phyloP scores from a whole-genome alignment of 768 basidiomycete genomes.

The Auriscalpium orientale region DNA sequence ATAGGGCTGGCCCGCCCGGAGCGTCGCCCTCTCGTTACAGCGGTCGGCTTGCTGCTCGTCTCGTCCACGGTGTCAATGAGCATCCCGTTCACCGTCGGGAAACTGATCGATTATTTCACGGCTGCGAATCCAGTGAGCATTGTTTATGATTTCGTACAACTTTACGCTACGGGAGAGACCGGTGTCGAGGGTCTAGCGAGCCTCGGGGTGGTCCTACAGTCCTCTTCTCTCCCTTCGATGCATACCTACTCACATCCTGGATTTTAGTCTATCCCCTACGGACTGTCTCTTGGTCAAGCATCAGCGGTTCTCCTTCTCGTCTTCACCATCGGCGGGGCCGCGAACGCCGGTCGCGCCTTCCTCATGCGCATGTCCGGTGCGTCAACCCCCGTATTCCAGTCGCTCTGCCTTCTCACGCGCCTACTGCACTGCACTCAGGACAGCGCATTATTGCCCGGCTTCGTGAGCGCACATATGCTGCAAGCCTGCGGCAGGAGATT shows the following conservation, averaged over 20 bases:
- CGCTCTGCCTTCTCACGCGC: background rate
- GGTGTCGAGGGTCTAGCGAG: too few relatives aligned
- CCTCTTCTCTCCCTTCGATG: background rate
- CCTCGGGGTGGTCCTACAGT: too few relatives aligned
- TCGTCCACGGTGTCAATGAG: slow-evolving; percentile 90
- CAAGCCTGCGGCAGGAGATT: slow-evolving; percentile 84
- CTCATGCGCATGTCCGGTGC: slow-evolving; percentile 81
- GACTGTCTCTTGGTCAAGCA: slow-evolving; percentile 73
- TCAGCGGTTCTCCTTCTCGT: slow-evolving; percentile 63
- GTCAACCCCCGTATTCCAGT: slow-evolving; percentile 13
- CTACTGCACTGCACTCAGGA: slow-evolving; percentile 30
- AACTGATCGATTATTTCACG: slow-evolving; percentile 90
- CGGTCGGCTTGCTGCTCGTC: slow-evolving; percentile 74
- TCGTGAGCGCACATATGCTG: slow-evolving; percentile 73
- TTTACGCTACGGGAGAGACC: too few relatives aligned
- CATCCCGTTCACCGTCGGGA: slow-evolving; percentile 88
- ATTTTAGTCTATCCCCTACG: slow-evolving; percentile 52
- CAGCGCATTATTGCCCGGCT: slow-evolving; percentile 88
- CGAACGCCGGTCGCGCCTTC: slow-evolving; percentile 77
- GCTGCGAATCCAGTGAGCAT: slow-evolving; percentile 55
- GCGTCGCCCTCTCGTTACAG: slow-evolving; percentile 63
- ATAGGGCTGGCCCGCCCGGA: slow-evolving; percentile 77
- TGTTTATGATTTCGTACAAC: background rate
- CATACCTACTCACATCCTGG: background rate
- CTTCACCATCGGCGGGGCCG: slow-evolving; percentile 82